A percentile compares a stretch with the other conserved stretches of the same genome.
These are phyloP conservation scores for Phytopythium sindhum DNA, from an alignment of 352 stramenopile species.

Conservation along the genomic window DNA sequence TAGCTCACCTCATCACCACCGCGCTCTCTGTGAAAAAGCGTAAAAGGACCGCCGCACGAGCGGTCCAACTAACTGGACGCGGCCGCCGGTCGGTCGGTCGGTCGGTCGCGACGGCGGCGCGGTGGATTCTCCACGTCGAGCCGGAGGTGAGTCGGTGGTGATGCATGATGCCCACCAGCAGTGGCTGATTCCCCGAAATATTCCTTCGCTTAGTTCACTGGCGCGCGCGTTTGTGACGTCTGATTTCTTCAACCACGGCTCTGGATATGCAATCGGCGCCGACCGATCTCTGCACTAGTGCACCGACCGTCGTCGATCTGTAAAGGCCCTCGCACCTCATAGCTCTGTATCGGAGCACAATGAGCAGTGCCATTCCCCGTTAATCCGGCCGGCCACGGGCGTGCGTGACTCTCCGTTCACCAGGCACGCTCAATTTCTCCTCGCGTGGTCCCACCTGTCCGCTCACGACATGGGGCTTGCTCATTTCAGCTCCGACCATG, in stretches of 20 bases:
- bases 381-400: neutral
- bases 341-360: neutral
- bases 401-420: neutral
- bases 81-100: neutral
- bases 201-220: neutral
- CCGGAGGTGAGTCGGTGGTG: neutral
- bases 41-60: neutral
- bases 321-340: neutral
- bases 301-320: neutral
- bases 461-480: neutral
- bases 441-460: neutral
- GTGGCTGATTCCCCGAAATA: neutral
- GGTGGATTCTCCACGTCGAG: neutral
- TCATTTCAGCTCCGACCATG: neutral
- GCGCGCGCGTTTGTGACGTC: neutral
- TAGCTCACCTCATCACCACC: neutral
- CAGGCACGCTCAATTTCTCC: neutral
- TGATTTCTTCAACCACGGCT: neutral
- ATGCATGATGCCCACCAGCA: neutral
- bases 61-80: neutral
- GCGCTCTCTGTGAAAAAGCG: neutral
- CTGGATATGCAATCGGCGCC: slow-evolving; percentile 1
- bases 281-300: neutral
- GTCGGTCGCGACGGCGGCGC: neutral
- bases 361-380: neutral